A percentile compares a stretch with the other conserved stretches of the same genome.
phyloP scores from a whole-genome alignment of 768 basidiomycete species.

The Tulasnella sp. region DNA sequence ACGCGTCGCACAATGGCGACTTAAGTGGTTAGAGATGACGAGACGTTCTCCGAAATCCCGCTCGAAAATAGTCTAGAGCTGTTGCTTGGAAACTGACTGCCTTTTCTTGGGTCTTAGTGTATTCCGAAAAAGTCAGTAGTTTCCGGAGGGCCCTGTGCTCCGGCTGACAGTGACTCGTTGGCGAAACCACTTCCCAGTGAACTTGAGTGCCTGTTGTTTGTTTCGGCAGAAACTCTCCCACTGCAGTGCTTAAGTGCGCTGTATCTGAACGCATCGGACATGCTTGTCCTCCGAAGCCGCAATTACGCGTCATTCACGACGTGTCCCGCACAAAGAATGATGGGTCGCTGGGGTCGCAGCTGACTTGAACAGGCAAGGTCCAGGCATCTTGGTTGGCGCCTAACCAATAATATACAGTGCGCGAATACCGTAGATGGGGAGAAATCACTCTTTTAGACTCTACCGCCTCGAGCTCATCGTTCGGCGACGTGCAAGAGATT shows the following conservation, averaged over 20 bases:
- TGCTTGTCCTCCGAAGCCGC: background rate
- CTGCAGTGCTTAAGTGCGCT: background rate
- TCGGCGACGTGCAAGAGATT: background rate
- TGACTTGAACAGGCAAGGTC: background rate
- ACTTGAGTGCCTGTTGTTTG: background rate
- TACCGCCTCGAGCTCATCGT: background rate
- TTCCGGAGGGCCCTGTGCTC: background rate
- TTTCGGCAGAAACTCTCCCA: background rate
- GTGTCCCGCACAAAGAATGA: background rate
- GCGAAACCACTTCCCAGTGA: background rate
- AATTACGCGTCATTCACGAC: background rate
- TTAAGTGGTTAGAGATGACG: conserved; percentile 13
- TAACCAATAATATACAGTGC: background rate
- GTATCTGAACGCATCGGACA: background rate
- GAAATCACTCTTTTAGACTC: background rate
- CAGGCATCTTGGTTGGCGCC: background rate
- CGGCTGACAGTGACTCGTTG: background rate
- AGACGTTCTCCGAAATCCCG: background rate
- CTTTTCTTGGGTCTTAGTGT: background rate
- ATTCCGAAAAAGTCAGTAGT: background rate
- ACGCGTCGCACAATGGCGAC: conserved; percentile 4
- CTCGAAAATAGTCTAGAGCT: background rate
- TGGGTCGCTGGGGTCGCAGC: background rate
- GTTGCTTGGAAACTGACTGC: background rate
- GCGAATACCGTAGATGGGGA: background rate